Evolutionary conservation across 441 rosid genomes (phyloP).

Genomic region (Hura crepitans): DNA sequence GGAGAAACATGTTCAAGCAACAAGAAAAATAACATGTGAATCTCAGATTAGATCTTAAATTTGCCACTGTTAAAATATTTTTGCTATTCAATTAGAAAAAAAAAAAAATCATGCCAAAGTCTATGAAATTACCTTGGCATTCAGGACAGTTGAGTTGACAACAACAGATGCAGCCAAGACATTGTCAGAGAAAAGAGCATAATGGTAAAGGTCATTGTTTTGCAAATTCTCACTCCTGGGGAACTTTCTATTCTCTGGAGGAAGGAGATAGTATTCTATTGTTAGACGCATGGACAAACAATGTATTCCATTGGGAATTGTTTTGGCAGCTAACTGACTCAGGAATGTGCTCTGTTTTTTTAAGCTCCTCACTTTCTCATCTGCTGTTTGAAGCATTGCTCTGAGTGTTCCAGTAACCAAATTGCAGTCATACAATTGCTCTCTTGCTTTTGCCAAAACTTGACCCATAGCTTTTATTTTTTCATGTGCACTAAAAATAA

Average conservation of each 20-base stretch:
- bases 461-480: constrained; percentile 91
- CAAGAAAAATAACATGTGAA: constrained; percentile 10
- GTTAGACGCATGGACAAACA: constrained; percentile 93
- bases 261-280: constrained; percentile 81
- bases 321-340: constrained; percentile 98
- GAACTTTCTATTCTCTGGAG: constrained; percentile 81
- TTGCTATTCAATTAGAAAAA: too few species aligned
- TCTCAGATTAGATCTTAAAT: constrained; percentile 15
- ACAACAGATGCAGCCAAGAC: constrained; percentile 98
- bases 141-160: constrained; percentile 85
- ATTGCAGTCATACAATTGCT: constrained; percentile 84
- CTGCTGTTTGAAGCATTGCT: constrained; percentile 97
- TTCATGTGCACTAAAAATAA: constrained; percentile 53
- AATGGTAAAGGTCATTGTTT: constrained; percentile 77
- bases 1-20: constrained; percentile 11
- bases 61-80: background rate
- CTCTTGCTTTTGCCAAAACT: constrained; percentile 72
- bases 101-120: too few species aligned
- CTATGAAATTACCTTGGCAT: constrained; percentile 97
- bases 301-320: constrained; percentile 89
- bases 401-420: constrained; percentile 89
- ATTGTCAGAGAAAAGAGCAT: constrained; percentile 95
- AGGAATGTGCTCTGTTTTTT: constrained; percentile 97
- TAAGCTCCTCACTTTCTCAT: constrained; percentile 93
- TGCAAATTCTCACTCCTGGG: constrained; percentile 76